A percentile compares a stretch with the other conserved stretches of the same genome.
phyloP scores from a whole-genome alignment of 139 green algal genomes.

The Zygnema cylindricum region DNA sequence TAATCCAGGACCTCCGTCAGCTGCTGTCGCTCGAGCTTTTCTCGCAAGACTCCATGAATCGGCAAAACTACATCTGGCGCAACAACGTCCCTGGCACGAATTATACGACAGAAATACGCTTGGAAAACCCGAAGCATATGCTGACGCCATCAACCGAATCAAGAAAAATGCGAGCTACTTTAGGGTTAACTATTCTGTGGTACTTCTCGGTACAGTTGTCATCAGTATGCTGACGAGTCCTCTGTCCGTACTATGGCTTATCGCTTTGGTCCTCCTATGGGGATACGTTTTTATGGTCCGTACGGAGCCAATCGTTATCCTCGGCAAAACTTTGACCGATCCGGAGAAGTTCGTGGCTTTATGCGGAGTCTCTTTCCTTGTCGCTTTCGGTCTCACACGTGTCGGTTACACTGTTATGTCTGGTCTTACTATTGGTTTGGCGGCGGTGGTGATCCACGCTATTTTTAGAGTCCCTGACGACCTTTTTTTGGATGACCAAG shows the following conservation, averaged over 20 bases:
- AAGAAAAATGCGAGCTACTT: slow-evolving; percentile 92
- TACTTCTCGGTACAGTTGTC: slow-evolving; percentile 71
- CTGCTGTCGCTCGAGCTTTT: not conserved
- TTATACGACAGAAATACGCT: slow-evolving; percentile 82
- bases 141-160: slow-evolving; percentile 78
- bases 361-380: slow-evolving; percentile 67
- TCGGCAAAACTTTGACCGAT: slow-evolving; percentile 64
- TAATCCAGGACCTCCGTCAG: no score
- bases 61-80: slow-evolving; percentile 29
- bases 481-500: slow-evolving; percentile 82
- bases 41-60: not conserved
- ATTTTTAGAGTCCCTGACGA: slow-evolving; percentile 81
- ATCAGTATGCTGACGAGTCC: slow-evolving; percentile 79
- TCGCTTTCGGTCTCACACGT: slow-evolving; percentile 90
- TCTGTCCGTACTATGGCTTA: slow-evolving; percentile 80
- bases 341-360: slow-evolving; percentile 85
- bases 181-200: slow-evolving; percentile 87
- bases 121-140: slow-evolving; percentile 74
- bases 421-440: slow-evolving; percentile 54
- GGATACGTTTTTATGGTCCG: slow-evolving; percentile 87
- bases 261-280: slow-evolving; percentile 75
- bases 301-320: slow-evolving; percentile 76
- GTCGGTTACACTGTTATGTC: slow-evolving; percentile 87
- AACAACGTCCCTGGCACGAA: slow-evolving; percentile 90
- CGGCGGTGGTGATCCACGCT: slow-evolving; percentile 76